Evolutionary conservation across 2,329 filamentous ascomycete species (phyloP).

Genomic region (Alternaria conjuncta): DNA sequence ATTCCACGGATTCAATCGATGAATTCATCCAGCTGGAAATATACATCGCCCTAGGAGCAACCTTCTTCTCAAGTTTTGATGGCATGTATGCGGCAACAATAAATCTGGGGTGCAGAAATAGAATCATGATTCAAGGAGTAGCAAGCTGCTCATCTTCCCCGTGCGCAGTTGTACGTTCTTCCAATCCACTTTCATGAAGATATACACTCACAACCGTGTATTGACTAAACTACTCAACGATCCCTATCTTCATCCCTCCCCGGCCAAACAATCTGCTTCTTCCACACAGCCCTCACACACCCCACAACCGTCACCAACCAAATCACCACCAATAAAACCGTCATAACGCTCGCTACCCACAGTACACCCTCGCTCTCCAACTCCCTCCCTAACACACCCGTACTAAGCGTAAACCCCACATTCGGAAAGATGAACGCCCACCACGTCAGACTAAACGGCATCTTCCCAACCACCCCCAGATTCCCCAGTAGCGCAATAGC

Average conservation of each 20-base stretch:
- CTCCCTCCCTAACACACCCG: slow-evolving; percentile 41
- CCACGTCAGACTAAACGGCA: slow-evolving; percentile 64
- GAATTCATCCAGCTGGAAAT: too few species aligned
- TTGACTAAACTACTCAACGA: slow-evolving; percentile 1
- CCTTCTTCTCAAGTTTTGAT: too few species aligned
- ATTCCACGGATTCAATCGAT: too few species aligned
- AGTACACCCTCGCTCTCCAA: slow-evolving; percentile 41
- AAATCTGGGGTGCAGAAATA: too few species aligned
- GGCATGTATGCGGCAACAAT: too few species aligned
- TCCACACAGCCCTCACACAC: slow-evolving; percentile 58
- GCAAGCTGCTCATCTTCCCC: too few species aligned
- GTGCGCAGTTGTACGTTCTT: too few species aligned
- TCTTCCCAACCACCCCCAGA: slow-evolving; percentile 16
- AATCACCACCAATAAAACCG: slow-evolving; percentile 56
- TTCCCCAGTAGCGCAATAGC: slow-evolving; percentile 41
- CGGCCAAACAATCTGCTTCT: slow-evolving; percentile 60
- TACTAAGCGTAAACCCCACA: slow-evolving; percentile 48
- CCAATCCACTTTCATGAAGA: too few species aligned
- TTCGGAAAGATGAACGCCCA: slow-evolving; percentile 62
- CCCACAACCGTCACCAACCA: slow-evolving; percentile 59
- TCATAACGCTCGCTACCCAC: slow-evolving; percentile 55
- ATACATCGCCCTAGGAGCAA: too few species aligned
- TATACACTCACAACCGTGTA: too few species aligned
- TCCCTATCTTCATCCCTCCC: slow-evolving; percentile 49
- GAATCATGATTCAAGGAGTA: too few species aligned